Evolutionary conservation across 2,329 filamentous ascomycete species (phyloP), one percentile per base, ranked within the genome.

Genomic region (Gaeumannomyces sp.): DNA sequence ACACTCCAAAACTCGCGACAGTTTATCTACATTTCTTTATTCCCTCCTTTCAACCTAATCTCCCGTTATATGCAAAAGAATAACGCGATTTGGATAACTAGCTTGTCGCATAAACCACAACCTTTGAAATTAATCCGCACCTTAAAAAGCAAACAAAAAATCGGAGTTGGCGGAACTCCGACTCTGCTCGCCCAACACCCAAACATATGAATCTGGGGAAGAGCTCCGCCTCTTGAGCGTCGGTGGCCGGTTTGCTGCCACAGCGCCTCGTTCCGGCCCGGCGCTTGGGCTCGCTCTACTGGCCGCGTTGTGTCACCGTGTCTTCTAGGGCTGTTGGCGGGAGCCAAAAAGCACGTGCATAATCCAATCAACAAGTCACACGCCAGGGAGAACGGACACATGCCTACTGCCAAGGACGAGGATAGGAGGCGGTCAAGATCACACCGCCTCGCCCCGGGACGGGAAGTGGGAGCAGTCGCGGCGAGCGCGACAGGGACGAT

Each of bases 301-400:
- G 45, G 45, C 45, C 22, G 7, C 45, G n/a, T 10, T 22, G 22
- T 4, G 10, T 16, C 38, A 7, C 19, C 38, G 16, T 53, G 45
- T 53, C 19, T 53, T 38, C 35, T 38, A 19, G 38, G 33, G 27
- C 3, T 62, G 16, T 62, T 19, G 38, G 16, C 80, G 85, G 10
- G 84, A 86, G 22, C 45, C 45, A 2, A 45, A 53, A 53, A 5
- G 45, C 45, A 53, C 45, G 19, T 53, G 45, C 45, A n/a, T 22
- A n/a, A 53, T 7, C 45, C 45, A n/a, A 4, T 11, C 22, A n/a
- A n/a, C 45, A n/a, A n/a, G 1, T 22, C 45, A n/a, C 45, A 5
- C 19, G 45, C 22, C 45, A n/a, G 45, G 4, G 5, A 53, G 45
- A n/a, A 10, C 5, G 2, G 19, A 50, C 6, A 27, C 27, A 62